Conservation (phyloP, 2,329 filamentous ascomycete genomes). For the Paecilomyces fulvus region DNA sequence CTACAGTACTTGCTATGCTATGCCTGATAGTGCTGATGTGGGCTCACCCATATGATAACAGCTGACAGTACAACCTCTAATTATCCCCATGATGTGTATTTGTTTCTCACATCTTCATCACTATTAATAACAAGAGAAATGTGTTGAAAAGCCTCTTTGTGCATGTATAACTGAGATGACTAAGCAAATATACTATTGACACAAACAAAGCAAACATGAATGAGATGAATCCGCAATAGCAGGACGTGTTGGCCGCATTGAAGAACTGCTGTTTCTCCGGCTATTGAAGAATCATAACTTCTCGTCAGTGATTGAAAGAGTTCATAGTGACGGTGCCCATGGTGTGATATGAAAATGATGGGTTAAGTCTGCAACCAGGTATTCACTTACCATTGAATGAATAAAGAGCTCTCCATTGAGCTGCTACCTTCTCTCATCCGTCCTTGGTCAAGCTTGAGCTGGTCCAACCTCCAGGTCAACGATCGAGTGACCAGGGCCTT, state of each 20-base stretch:
- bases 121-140: too few relatives aligned
- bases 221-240: background rate
- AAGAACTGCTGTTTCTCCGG: background rate
- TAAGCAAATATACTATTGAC: background rate
- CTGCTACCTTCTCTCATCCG: background rate
- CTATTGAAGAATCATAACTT: background rate
- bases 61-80: too few relatives aligned
- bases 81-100: too few relatives aligned
- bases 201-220: conserved; percentile 7
- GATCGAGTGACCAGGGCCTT: conserved; percentile 1
- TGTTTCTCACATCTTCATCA: too few relatives aligned
- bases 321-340: background rate
- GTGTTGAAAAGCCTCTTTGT: too few relatives aligned
- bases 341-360: background rate
- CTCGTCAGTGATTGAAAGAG: background rate
- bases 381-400: background rate
- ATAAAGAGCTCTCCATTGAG: background rate
- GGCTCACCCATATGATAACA: too few relatives aligned
- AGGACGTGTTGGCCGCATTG: background rate
- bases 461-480: background rate
- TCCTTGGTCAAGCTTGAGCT: background rate
- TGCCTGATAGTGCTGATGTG: too few relatives aligned
- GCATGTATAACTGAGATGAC: background rate
- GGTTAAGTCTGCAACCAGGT: background rate
- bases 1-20: too few relatives aligned